Conservation (phyloP, 2,329 filamentous ascomycete genomes). For the Fusarium continuum region DNA sequence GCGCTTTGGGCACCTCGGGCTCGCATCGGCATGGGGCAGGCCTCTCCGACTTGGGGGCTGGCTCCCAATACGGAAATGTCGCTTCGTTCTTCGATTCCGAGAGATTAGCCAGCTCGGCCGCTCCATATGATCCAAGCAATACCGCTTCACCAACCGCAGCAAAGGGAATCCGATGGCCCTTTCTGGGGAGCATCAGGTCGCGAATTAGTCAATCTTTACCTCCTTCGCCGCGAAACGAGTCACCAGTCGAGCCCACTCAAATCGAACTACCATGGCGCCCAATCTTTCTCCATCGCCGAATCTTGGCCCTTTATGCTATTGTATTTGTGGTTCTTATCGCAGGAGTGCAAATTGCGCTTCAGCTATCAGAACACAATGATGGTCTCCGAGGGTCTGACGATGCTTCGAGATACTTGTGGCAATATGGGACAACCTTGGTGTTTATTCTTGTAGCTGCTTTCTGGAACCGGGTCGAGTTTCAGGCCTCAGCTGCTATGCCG, state of each 20-base stretch:
- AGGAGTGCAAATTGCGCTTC: constrained; percentile 45
- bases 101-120: constrained; percentile 36
- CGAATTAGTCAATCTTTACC: constrained; percentile 26
- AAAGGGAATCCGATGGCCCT: constrained; percentile 38
- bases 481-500: constrained; percentile 50
- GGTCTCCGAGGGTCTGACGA: constrained; percentile 43
- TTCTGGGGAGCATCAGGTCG: constrained; percentile 41
- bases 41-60: constrained; percentile 3
- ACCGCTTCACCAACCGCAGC: constrained; percentile 9
- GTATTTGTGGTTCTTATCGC: constrained; percentile 44
- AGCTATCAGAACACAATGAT: constrained; percentile 45
- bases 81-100: constrained; percentile 43
- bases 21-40: constrained; percentile 16
- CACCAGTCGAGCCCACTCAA: constrained; percentile 38
- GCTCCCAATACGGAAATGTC: constrained; percentile 25
- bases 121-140: constrained; percentile 22
- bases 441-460: constrained; percentile 46
- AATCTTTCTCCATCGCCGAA: constrained; percentile 47
- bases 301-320: constrained; percentile 45
- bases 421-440: constrained; percentile 49
- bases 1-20: constrained; percentile 10
- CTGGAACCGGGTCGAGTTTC: constrained; percentile 53
- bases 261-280: constrained; percentile 49
- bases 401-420: constrained; percentile 49
- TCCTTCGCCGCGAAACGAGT: constrained; percentile 15